A percentile compares a stretch with the other conserved stretches of the same genome.
Conservation (phyloP, 192 early-diverging fungal species). For the Backusella circina region DNA sequence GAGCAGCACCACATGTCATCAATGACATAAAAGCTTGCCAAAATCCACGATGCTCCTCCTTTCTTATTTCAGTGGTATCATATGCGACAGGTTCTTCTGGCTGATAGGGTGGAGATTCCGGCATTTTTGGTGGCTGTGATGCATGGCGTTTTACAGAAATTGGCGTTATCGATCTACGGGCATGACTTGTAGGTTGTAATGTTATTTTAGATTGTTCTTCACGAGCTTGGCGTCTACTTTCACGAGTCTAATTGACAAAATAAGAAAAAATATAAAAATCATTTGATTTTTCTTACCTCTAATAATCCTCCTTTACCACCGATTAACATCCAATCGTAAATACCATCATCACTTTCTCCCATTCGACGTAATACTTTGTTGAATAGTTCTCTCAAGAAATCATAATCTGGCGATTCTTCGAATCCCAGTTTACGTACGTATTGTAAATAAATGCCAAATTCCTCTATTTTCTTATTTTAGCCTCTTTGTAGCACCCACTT, state of each 20-base stretch:
- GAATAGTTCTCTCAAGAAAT: conserved; percentile 84
- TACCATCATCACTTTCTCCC: conserved; percentile 81
- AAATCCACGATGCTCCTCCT: background rate
- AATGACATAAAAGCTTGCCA: conserved; percentile 1
- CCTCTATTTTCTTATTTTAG: conserved; percentile 42
- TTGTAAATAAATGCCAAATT: conserved; percentile 86
- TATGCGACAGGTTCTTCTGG: background rate
- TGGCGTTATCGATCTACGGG: background rate
- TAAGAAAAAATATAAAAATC: background rate
- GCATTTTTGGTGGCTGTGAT: conserved; percentile 10
- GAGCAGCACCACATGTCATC: conserved; percentile 3
- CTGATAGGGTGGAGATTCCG: background rate
- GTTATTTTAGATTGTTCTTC: background rate
- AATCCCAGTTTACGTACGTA: conserved; percentile 92
- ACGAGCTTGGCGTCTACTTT: conserved; percentile 2
- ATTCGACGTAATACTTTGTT: conserved; percentile 67
- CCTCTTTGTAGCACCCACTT: background rate
- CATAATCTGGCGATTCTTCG: conserved; percentile 97
- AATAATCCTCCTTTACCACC: conserved; percentile 55
- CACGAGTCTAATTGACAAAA: conserved; percentile 4
- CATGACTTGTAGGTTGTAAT: background rate
- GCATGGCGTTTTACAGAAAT: conserved; percentile 12
- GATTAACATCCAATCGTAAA: conserved; percentile 91
- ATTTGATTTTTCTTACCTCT: background rate
- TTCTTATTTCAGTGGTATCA: background rate